phyloP scores from a whole-genome alignment of 2,329 filamentous ascomycete species.

The Colletotrichum sublineola region DNA sequence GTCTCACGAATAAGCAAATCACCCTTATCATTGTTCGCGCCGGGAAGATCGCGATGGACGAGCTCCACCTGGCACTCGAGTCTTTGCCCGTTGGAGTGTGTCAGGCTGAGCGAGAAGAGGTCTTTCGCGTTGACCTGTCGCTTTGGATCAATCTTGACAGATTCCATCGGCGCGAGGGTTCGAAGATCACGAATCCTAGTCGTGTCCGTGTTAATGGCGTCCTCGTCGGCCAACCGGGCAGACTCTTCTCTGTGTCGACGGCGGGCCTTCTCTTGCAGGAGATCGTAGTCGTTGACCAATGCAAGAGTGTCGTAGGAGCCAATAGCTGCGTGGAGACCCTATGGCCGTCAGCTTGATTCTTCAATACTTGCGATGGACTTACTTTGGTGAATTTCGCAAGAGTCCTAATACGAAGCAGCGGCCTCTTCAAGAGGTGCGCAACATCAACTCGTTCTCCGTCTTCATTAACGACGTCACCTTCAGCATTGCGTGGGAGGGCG shows the following conservation, averaged over 20 bases:
- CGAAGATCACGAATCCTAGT: conserved; percentile 83
- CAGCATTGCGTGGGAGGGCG: conserved; percentile 71
- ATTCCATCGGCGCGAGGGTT: conserved; percentile 78
- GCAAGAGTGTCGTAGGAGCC: conserved; percentile 62
- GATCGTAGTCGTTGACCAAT: conserved; percentile 70
- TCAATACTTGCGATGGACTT: conserved; percentile 42
- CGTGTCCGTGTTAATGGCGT: conserved; percentile 85
- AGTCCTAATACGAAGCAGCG: conserved; percentile 88
- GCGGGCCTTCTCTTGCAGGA: conserved; percentile 81
- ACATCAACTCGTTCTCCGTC: conserved; percentile 94
- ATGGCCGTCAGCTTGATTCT: conserved; percentile 18
- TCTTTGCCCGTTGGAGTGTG: conserved; percentile 90
- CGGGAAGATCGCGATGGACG: conserved; percentile 83
- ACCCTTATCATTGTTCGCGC: conserved; percentile 75
- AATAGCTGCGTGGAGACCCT: conserved; percentile 69
- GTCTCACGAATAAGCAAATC: conserved; percentile 95
- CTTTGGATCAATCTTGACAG: conserved; percentile 78
- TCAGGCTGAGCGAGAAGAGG: conserved; percentile 86
- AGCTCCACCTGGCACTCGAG: conserved; percentile 91
- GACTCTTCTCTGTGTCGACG: conserved; percentile 73
- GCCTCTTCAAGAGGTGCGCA: conserved; percentile 90
- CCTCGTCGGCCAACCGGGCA: conserved; percentile 84
- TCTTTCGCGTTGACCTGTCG: conserved; percentile 92
- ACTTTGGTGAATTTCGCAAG: conserved; percentile 87
- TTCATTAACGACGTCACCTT: conserved; percentile 77